Base-by-base conservation (phyloP, 768 basidiomycete genomes). In the Mycena chlorophos region DNA sequence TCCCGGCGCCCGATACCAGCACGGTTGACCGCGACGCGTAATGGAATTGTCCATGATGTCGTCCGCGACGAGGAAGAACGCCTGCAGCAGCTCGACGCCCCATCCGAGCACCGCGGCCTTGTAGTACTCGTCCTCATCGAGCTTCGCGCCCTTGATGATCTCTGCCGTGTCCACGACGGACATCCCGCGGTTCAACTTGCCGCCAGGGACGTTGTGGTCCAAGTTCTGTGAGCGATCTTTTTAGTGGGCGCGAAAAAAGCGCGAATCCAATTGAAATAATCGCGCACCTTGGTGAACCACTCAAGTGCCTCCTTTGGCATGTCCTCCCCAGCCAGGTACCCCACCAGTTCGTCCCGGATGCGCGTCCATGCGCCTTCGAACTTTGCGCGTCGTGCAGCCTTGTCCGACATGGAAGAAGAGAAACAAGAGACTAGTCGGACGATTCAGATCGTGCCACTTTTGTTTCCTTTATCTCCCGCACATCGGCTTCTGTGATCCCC, bases 11-110 rank as follows among this genome's bases (percentile, higher is more conserved):
- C 78, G 82, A 76, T 96, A 98, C 91, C 92, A 99, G 75, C 96
- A 99, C 2, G 94, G 89, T 71, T 97, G 95, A 3, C 89, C 87
- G 10, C 96, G 88, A 23, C 96, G 88, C 12, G 96, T 98, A 63
- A 98, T 88, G 45, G 90, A 92, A 19, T 81, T 71, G 68, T 99
- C 96, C 97, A 99, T 99, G 66, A 98, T 94, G 71, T 98, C 96
- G 72, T 99, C 93, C 3, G 92, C 83, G 53, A 97, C 93, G 53
- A 98, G 85, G 87, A 98, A 98, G 74, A 88, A 97, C 0, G 94
- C 94, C 87, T 98, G 96, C 6, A 99, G 83, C 58, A 98, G 78
- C 73, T 98, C 96, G 63, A 99, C 86, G 71, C 90, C 88, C 96
- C 96, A 98, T 3, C 95, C 96, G 26, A 98, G 78, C 27, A 96